A percentile compares a stretch with the other conserved stretches of the same genome.
These are phyloP conservation scores for Plasmodium coatneyi DNA, from an alignment of 169 alveolate genomes.

Conservation along the genomic window DNA sequence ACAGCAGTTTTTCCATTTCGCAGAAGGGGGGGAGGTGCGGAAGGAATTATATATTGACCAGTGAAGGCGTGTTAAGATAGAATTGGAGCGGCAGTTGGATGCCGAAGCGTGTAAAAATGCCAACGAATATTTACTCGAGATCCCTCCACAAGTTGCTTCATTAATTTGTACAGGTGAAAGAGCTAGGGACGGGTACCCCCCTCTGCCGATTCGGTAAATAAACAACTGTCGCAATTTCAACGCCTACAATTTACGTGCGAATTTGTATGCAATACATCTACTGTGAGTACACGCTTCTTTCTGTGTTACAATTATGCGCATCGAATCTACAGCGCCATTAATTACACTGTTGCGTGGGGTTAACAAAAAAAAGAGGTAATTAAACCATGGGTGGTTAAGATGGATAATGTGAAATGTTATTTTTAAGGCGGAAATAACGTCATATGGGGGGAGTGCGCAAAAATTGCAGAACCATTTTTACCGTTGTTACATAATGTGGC, in stretches of 20 bases:
- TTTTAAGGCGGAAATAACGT: not conserved
- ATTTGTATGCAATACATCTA: not conserved
- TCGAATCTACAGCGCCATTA: not conserved
- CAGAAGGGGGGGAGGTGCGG: not conserved
- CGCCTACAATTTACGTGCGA: not conserved
- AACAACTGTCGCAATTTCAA: not conserved
- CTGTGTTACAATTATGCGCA: not conserved
- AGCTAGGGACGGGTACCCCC: not conserved
- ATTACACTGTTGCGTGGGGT: not conserved
- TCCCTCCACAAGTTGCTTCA: not conserved
- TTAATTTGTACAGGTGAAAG: not conserved
- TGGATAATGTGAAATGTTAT: not conserved
- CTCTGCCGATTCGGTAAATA: not conserved
- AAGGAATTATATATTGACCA: no score
- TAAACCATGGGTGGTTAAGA: not conserved
- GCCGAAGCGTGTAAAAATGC: not conserved
- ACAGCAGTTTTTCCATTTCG: conserved; percentile 81
- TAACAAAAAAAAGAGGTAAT: not conserved
- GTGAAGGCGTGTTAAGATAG: not conserved
- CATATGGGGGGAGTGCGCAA: not conserved
- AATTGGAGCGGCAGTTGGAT: not conserved
- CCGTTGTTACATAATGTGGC: not conserved
- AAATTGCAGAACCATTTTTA: not conserved
- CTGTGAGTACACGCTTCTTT: not conserved
- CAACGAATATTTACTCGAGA: not conserved